These are phyloP conservation scores for Rhynchosporium secalis DNA, from an alignment of 2,329 filamentous ascomycete species.

Conservation along the genomic window DNA sequence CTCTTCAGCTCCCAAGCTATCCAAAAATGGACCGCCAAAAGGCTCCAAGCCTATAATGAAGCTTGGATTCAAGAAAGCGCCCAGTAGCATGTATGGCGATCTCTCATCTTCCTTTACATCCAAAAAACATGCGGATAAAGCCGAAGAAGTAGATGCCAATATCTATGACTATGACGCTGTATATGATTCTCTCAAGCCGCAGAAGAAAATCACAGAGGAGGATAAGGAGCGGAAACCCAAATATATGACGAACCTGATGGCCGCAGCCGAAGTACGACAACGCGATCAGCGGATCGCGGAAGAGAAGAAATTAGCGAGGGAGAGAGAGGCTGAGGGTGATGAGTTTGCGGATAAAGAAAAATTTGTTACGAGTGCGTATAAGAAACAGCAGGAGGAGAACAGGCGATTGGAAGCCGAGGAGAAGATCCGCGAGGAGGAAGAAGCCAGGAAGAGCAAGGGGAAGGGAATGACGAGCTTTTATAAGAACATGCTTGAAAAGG, in stretches of 20 bases:
- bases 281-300: constrained; percentile 76
- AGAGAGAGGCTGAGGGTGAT: constrained; percentile 78
- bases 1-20: constrained; percentile 36
- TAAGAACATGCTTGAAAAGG: constrained; percentile 68
- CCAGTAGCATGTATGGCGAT: constrained; percentile 58
- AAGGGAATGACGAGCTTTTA: constrained; percentile 81
- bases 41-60: constrained; percentile 31
- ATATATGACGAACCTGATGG: constrained; percentile 75
- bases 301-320: constrained; percentile 76
- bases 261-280: constrained; percentile 73
- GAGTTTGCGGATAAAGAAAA: constrained; percentile 81
- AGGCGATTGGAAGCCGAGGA: constrained; percentile 71
- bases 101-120: constrained; percentile 65
- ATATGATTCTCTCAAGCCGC: constrained; percentile 73
- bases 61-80: constrained; percentile 43
- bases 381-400: constrained; percentile 77
- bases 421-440: constrained; percentile 61
- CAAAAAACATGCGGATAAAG: constrained; percentile 63
- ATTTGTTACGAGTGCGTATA: constrained; percentile 83
- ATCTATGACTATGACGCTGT: constrained; percentile 86
- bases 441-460: constrained; percentile 62
- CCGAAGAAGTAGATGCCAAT: constrained; percentile 66
- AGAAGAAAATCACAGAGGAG: constrained; percentile 55
- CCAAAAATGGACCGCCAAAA: constrained; percentile 39
- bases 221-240: constrained; percentile 66